These are phyloP conservation scores for Sesbania bispinosa DNA, from an alignment of 306 rosid genomes.

Conservation along the genomic window DNA sequence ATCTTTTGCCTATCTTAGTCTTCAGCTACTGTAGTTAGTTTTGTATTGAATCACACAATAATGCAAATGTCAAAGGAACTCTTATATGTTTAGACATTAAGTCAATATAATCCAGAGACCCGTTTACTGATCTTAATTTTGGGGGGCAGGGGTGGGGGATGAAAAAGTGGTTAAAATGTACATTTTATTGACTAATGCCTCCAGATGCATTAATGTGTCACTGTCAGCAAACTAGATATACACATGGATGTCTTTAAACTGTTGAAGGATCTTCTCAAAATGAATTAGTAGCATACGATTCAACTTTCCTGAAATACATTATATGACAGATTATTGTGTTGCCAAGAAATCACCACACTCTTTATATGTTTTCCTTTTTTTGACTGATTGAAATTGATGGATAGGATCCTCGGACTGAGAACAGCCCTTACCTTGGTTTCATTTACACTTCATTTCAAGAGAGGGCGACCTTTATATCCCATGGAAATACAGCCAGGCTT, in stretches of 20 bases:
- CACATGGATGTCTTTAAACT: not conserved
- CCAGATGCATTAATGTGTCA: not conserved
- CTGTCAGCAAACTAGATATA: not conserved
- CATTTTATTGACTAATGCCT: not conserved
- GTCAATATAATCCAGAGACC: conserved; percentile 8
- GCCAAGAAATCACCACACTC: too few species aligned
- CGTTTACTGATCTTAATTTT: too few species aligned
- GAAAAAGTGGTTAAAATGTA: not conserved
- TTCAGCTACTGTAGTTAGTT: conserved; percentile 2
- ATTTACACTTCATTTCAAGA: conserved; percentile 92
- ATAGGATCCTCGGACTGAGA: conserved; percentile 88
- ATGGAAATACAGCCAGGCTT: conserved; percentile 94
- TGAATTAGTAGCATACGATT: not conserved
- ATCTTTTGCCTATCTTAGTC: not conserved
- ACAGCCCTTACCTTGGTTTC: conserved; percentile 88
- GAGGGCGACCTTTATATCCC: conserved; percentile 89
- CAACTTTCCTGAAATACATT: not conserved
- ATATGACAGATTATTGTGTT: not conserved
- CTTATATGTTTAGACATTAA: not conserved
- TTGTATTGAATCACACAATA: conserved; percentile 6
- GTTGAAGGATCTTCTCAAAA: not conserved
- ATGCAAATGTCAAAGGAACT: not conserved
- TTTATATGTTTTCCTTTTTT: not conserved
- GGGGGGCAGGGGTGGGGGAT: not conserved
- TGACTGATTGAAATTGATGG: conserved; percentile 8